phyloP scores from a whole-genome alignment of 306 rosid species.

The Alnus glutinosa region DNA sequence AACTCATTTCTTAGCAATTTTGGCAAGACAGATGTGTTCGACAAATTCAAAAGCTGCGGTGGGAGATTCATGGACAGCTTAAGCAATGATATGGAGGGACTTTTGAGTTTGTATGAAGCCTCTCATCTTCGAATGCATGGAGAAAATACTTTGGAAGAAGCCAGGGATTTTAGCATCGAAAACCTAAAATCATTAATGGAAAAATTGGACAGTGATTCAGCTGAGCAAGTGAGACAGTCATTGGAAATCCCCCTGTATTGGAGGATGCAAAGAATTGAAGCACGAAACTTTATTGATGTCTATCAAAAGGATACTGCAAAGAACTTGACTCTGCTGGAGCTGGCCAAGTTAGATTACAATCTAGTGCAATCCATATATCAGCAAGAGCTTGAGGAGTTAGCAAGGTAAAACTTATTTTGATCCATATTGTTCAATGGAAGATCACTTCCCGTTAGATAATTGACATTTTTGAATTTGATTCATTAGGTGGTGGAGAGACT shows the following conservation, averaged over 20 bases:
- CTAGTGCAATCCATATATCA: constrained; percentile 34
- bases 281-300: constrained; percentile 20
- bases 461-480: background rate
- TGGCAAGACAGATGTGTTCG: constrained; percentile 15
- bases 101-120: constrained; percentile 39
- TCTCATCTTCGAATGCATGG: constrained; percentile 28
- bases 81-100: constrained; percentile 22
- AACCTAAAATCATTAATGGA: background rate
- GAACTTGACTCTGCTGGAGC: constrained; percentile 27
- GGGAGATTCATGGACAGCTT: constrained; percentile 27
- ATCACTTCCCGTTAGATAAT: background rate
- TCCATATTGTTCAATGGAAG: background rate
- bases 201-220: background rate
- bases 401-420: constrained; percentile 7
- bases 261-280: constrained; percentile 31
- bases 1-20: background rate
- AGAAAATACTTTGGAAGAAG: constrained; percentile 36
- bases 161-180: constrained; percentile 9
- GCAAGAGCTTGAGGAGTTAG: constrained; percentile 26
- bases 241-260: constrained; percentile 23
- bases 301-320: constrained; percentile 17
- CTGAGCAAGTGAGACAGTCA: constrained; percentile 15
- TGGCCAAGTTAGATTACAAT: constrained; percentile 39
- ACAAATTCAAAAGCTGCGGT: constrained; percentile 7
- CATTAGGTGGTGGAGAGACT: constrained; percentile 33